Evolutionary conservation across 1,139 yeast genomes (phyloP).

Genomic region (Scheffersomyces insectosa): DNA sequence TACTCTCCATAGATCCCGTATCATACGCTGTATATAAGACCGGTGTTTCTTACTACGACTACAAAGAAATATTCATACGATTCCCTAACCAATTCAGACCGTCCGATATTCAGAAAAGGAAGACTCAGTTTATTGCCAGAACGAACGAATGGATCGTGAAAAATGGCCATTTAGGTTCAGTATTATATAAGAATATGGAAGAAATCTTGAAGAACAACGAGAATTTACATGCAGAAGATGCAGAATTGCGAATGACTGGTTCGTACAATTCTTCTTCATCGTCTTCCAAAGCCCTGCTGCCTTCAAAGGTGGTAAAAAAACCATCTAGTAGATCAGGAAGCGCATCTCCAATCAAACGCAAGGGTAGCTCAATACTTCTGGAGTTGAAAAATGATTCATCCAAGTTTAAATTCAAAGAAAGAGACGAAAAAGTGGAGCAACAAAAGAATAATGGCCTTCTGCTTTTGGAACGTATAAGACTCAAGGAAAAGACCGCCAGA

Average conservation of each 20-base stretch:
- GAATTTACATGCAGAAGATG: background rate
- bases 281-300: constrained; percentile 7
- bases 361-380: background rate
- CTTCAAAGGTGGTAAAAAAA: constrained; percentile 24
- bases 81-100: constrained; percentile 9
- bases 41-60: constrained; percentile 2
- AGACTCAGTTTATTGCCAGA: constrained; percentile 4
- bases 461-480: constrained; percentile 36
- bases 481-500: constrained; percentile 13
- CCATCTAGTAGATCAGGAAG: constrained; percentile 1
- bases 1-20: constrained; percentile 16
- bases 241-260: background rate
- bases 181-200: constrained; percentile 2
- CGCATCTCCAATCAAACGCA: constrained; percentile 12
- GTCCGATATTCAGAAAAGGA: constrained; percentile 7
- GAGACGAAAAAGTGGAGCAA: constrained; percentile 21
- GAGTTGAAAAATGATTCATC: constrained; percentile 31
- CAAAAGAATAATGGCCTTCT: constrained; percentile 33
- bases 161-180: constrained; percentile 2
- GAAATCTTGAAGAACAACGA: constrained; percentile 5
- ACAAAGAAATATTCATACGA: constrained; percentile 8
- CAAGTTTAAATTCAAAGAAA: constrained; percentile 31
- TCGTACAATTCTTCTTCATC: background rate
- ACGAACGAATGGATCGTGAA: constrained; percentile 11
- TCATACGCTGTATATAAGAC: constrained; percentile 15